phyloP scores from a whole-genome alignment of 345 rosid species.

The Populus euphratica region DNA sequence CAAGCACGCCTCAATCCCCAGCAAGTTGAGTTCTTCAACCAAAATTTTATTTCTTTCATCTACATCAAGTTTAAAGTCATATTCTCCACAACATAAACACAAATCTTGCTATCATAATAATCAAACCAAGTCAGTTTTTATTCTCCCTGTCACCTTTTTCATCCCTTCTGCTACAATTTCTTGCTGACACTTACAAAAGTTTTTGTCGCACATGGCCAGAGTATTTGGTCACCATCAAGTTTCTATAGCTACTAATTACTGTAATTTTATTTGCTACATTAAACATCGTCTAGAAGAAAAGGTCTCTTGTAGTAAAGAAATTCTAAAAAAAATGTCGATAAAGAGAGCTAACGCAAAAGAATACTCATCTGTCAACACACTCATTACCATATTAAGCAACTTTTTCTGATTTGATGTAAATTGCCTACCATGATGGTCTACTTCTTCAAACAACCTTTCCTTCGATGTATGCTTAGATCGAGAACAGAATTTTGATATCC shows the following conservation, averaged over 20 bases:
- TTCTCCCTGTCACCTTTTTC: not conserved
- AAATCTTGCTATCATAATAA: not conserved
- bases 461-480: conserved; percentile 51
- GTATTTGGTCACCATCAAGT: not conserved
- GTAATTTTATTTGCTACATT: not conserved
- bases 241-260: not conserved
- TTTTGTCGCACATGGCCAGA: not conserved
- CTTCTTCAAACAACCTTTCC: conserved; percentile 38
- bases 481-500: conserved; percentile 32
- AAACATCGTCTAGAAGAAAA: not conserved
- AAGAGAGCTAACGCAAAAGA: not conserved
- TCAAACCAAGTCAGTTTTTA: not conserved
- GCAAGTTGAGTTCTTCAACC: no score
- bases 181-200: not conserved
- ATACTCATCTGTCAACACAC: not conserved
- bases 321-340: not conserved
- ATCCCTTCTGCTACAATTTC: not conserved
- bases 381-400: conserved; percentile 47
- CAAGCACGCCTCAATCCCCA: no score
- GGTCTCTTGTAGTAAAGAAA: not conserved
- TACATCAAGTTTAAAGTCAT: no score
- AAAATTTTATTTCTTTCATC: no score
- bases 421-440: conserved; percentile 25
- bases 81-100: no score
- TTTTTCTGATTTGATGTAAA: conserved; percentile 43